Conservation (phyloP, 495 filamentous ascomycete species). For the Penicillium lagena region DNA sequence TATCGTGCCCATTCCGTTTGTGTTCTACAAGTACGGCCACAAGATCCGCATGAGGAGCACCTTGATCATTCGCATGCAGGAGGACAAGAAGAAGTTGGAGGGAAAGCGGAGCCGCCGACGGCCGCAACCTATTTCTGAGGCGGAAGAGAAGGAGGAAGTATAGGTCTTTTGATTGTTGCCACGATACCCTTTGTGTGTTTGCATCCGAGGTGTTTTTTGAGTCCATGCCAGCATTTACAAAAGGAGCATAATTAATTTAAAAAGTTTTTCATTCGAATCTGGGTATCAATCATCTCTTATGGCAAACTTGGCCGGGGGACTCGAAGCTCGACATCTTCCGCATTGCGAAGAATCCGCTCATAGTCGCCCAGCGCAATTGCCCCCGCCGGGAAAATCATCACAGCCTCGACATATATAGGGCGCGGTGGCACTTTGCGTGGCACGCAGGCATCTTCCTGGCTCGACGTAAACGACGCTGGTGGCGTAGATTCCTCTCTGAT, state of each 20-base stretch:
- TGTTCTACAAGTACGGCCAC: slow-evolving; percentile 71
- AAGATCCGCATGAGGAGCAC: slow-evolving; percentile 59
- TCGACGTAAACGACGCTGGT: slow-evolving; percentile 8
- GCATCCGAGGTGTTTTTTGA: slow-evolving; percentile 8
- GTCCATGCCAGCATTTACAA: too few species aligned
- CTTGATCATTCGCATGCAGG: slow-evolving; percentile 63
- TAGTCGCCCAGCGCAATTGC: slow-evolving; percentile 58
- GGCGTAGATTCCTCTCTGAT: slow-evolving; percentile 31
- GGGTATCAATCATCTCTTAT: too few species aligned
- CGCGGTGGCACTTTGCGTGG: slow-evolving; percentile 8
- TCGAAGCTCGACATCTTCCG: slow-evolving; percentile 26
- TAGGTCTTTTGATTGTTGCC: slow-evolving; percentile 4
- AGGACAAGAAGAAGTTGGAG: slow-evolving; percentile 60
- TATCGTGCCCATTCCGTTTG: slow-evolving; percentile 71
- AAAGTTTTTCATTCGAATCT: not conserved
- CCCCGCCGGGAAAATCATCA: slow-evolving; percentile 62
- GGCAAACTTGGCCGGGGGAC: not conserved
- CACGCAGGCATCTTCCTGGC: not conserved
- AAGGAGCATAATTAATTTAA: not conserved
- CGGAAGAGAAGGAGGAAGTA: slow-evolving; percentile 8
- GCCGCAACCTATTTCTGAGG: slow-evolving; percentile 7
- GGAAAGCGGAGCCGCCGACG: slow-evolving; percentile 23
- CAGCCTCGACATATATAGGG: slow-evolving; percentile 50
- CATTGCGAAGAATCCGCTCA: slow-evolving; percentile 40
- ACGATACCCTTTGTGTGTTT: slow-evolving; percentile 9